Conservation (phyloP, 345 rosid genomes). For the Viola odorata region DNA sequence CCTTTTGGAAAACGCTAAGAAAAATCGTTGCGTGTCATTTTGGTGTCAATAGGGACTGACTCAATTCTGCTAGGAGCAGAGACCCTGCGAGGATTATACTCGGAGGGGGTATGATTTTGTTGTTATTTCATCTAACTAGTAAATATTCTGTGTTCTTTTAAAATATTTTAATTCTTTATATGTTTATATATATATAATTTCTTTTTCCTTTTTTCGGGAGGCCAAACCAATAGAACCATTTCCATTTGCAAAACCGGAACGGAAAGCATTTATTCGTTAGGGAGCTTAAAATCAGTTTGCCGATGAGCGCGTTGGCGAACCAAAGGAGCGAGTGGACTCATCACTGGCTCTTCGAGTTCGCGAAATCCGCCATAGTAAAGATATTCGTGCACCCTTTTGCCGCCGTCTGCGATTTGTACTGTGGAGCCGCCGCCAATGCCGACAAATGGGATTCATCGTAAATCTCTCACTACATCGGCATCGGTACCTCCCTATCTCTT, state of each 20-base stretch:
- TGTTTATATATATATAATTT: too few relatives aligned
- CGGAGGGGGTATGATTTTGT: too few relatives aligned
- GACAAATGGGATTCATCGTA: constrained; percentile 78
- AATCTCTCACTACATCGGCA: constrained; percentile 72
- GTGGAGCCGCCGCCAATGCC: constrained; percentile 61
- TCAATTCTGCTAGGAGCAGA: constrained; percentile 97
- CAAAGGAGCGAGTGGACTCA: constrained; percentile 63
- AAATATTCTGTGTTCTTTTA: too few relatives aligned
- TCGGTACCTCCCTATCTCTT: constrained; percentile 34
- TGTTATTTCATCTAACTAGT: too few relatives aligned
- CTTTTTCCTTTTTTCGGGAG: too few relatives aligned
- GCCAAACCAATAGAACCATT: too few relatives aligned
- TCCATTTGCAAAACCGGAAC: neutral
- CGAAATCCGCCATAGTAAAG: constrained; percentile 70
- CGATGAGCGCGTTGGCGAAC: constrained; percentile 3
- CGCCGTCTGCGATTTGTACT: constrained; percentile 82
- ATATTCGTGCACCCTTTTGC: constrained; percentile 89
- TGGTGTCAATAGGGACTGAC: constrained; percentile 58
- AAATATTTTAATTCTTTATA: too few relatives aligned
- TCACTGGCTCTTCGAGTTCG: constrained; percentile 80
- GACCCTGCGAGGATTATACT: constrained; percentile 88
- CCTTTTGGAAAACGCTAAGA: too few relatives aligned
- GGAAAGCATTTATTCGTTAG: neutral
- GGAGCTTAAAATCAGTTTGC: neutral
- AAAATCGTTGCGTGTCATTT: constrained; percentile 1